phyloP scores from a whole-genome alignment of 1,284 basidiomycete genomes.

The Ustilago crameri region DNA sequence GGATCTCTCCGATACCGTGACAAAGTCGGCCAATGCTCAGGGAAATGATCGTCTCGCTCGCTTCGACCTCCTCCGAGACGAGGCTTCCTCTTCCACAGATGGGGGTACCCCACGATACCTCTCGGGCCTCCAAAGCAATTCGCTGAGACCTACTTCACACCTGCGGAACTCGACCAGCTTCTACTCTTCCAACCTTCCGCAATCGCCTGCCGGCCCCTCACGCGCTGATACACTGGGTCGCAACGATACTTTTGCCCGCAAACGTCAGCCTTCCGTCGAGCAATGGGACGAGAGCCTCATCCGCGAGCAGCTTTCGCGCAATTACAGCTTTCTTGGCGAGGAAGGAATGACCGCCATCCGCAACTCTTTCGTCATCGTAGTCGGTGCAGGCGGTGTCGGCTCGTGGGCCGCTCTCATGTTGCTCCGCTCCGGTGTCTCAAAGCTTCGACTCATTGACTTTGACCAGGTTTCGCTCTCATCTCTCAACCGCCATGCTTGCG shows the following conservation, averaged over 20 bases:
- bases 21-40: constrained; percentile 35
- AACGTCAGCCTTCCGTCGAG: constrained; percentile 31
- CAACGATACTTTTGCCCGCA: constrained; percentile 19
- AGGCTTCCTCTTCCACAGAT: constrained; percentile 38
- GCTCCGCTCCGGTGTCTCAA: constrained; percentile 61
- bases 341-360: constrained; percentile 86
- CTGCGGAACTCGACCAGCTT: constrained; percentile 43
- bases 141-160: constrained; percentile 28
- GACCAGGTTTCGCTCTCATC: constrained; percentile 71
- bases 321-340: constrained; percentile 94
- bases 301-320: constrained; percentile 81
- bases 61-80: constrained; percentile 37
- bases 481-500: constrained; percentile 82
- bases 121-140: constrained; percentile 34
- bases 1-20: constrained; percentile 46
- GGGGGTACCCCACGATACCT: constrained; percentile 57
- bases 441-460: constrained; percentile 66
- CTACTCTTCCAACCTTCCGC: constrained; percentile 20
- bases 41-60: constrained; percentile 36
- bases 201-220: constrained; percentile 28
- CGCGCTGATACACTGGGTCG: constrained; percentile 21
- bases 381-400: constrained; percentile 96
- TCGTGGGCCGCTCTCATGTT: constrained; percentile 94
- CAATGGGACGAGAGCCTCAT: constrained; percentile 68
- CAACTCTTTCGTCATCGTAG: constrained; percentile 81